Evolutionary conservation across 768 basidiomycete species (phyloP), one percentile per base, ranked within the genome.

Genomic region (Phaeotremella skinneri): DNA sequence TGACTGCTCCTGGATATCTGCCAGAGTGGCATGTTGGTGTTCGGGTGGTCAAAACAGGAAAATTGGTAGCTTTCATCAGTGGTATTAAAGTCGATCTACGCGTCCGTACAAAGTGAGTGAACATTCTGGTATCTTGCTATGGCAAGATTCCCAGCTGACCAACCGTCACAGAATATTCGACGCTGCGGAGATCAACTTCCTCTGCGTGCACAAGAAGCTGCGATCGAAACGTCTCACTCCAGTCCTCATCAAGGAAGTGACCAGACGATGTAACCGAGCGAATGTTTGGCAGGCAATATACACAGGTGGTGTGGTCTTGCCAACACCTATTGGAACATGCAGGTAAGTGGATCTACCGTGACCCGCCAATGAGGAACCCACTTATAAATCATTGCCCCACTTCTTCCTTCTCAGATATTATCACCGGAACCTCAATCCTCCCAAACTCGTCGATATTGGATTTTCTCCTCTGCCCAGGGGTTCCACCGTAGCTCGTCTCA

Each of bases 271-370:
- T 52, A 85, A 98, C 75, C 82, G 98, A 34, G 83, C 85, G 62
- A 90, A 90, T 30, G 82, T 96, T 52, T 97, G 96, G 81, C 96
- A 99, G 77, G 96, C 96, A 6, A 88, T 99, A 51, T 98, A 98
- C 76, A 99, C 96, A 0, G 93, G 85, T 17, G 96, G 96, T 1
- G 85, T 91, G 25, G 85, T 96, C 42, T 80, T 99, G 11, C 96
- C 96, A 7, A 98, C 96, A 0, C 96, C 96, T 0, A 84, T 98
- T 20, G 84, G 90, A 2, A 86, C 87, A 11, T 92, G 89, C 76
- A 82, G 85, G 87, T 88, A 70, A 55, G 84, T 77, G 14, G 34
- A 29, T 20, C 6, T 9, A 20, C 11, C 7, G 43, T 23, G 14
- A 30, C 16, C 34, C 32, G 27, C 5, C 26, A 13, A 3, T 39